These are phyloP conservation scores for Trypanosoma scelopori DNA, from an alignment of 208 protist genomes.

Conservation along the genomic window DNA sequence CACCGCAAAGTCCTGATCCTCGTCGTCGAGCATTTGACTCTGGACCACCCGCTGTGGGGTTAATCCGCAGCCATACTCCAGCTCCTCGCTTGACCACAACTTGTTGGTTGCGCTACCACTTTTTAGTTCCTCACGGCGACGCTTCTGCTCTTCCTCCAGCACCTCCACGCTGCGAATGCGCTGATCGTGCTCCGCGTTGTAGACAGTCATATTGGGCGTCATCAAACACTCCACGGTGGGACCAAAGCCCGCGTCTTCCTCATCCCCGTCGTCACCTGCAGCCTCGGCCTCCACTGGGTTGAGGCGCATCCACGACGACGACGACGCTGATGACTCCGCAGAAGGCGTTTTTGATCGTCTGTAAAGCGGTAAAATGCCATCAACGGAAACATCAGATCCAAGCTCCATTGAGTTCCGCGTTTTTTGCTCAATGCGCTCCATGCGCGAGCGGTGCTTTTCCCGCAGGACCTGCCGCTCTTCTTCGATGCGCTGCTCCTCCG, in stretches of 20 bases:
- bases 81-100: constrained; percentile 19
- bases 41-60: constrained; percentile 22
- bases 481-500: constrained; percentile 36
- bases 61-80: constrained; percentile 14
- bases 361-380: constrained; percentile 68
- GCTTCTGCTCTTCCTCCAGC: constrained; percentile 29
- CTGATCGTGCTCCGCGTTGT: constrained; percentile 61
- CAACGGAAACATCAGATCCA: constrained; percentile 45
- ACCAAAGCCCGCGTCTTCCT: background rate
- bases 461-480: constrained; percentile 36
- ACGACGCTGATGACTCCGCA: constrained; percentile 3
- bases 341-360: background rate
- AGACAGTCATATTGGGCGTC: constrained; percentile 71
- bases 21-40: constrained; percentile 29
- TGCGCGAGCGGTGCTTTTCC: constrained; percentile 37
- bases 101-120: constrained; percentile 15
- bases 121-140: constrained; percentile 23
- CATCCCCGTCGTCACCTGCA: background rate
- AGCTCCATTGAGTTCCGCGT: constrained; percentile 61
- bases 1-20: constrained; percentile 32
- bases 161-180: constrained; percentile 65
- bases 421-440: constrained; percentile 61
- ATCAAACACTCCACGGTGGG: constrained; percentile 34
- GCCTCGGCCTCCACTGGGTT: constrained; percentile 33
- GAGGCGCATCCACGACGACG: constrained; percentile 27